These are phyloP conservation scores for Phyllosticta capitalensis DNA, from an alignment of 2,329 filamentous ascomycete genomes.

Conservation along the genomic window DNA sequence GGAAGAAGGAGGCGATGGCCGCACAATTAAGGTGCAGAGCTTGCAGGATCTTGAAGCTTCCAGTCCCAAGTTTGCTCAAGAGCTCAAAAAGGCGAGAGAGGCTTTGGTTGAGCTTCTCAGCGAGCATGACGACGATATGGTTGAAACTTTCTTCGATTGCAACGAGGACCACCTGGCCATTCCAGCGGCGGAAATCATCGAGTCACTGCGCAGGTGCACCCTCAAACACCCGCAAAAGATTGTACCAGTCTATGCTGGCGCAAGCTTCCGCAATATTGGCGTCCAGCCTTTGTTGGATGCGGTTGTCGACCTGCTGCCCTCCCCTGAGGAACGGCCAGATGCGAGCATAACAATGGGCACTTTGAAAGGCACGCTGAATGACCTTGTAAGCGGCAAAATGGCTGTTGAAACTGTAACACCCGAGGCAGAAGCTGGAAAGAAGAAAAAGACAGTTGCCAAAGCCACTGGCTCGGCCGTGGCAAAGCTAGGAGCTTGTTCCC, in stretches of 20 bases:
- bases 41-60: conserved; percentile 44
- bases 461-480: conserved; percentile 30
- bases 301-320: conserved; percentile 77
- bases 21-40: conserved; percentile 47
- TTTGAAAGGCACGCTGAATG: conserved; percentile 44
- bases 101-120: conserved; percentile 76
- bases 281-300: conserved; percentile 87
- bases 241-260: conserved; percentile 81
- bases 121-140: conserved; percentile 77
- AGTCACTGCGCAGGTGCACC: conserved; percentile 65
- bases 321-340: conserved; percentile 69
- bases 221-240: conserved; percentile 58
- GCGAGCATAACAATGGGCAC: conserved; percentile 62
- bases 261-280: conserved; percentile 88
- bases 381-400: conserved; percentile 31
- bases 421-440: conserved; percentile 8
- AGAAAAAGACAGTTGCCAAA: conserved; percentile 9
- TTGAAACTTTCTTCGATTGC: conserved; percentile 72
- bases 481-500: conserved; percentile 59
- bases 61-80: conserved; percentile 46
- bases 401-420: conserved; percentile 12
- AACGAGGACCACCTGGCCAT: conserved; percentile 65
- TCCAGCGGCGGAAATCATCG: conserved; percentile 54
- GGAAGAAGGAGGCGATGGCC: conserved; percentile 57
- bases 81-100: conserved; percentile 66